A percentile compares a stretch with the other conserved stretches of the same genome.
Evolutionary conservation across 495 filamentous ascomycete genomes (phyloP).

Genomic region (Hypomontagnella monticulosa): DNA sequence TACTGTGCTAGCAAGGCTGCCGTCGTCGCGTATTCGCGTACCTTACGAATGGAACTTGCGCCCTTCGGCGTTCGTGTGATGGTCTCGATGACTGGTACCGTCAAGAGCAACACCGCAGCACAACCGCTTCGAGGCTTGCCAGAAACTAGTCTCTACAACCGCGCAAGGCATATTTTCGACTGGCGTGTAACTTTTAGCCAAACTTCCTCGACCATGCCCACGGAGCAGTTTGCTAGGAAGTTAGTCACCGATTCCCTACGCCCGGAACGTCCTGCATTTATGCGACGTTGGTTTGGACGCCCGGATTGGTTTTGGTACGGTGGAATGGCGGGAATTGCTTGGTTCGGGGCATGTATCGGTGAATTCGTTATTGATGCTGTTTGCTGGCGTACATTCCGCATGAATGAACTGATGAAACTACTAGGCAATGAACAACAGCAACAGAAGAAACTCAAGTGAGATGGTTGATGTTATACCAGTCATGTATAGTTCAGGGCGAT

Average conservation of each 20-base stretch:
- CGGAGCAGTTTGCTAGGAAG: slow-evolving; percentile 50
- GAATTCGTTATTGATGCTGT: slow-evolving; percentile 55
- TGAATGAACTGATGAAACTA: slow-evolving; percentile 51
- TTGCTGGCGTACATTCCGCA: slow-evolving; percentile 50
- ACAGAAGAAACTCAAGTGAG: slow-evolving; percentile 45
- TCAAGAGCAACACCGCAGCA: slow-evolving; percentile 57
- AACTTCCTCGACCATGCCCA: slow-evolving; percentile 52
- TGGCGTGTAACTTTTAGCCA: slow-evolving; percentile 57
- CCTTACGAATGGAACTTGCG: slow-evolving; percentile 62
- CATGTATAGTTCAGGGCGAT: background rate
- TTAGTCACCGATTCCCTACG: slow-evolving; percentile 51
- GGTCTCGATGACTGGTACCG: slow-evolving; percentile 61
- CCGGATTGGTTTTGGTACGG: slow-evolving; percentile 62
- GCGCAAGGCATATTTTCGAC: slow-evolving; percentile 53
- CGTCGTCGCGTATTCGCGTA: slow-evolving; percentile 59
- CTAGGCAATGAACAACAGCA: slow-evolving; percentile 29
- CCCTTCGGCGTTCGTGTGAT: slow-evolving; percentile 65
- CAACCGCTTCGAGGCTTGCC: slow-evolving; percentile 52
- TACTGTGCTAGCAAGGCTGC: slow-evolving; percentile 66
- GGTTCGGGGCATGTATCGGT: slow-evolving; percentile 49
- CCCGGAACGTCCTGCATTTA: slow-evolving; percentile 45
- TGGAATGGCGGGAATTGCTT: slow-evolving; percentile 47
- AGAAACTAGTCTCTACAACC: slow-evolving; percentile 52
- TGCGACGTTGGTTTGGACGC: slow-evolving; percentile 54
- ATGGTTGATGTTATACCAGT: background rate